Percentiles rank a stretch among this genome's conserved stretches.
phyloP scores from a whole-genome alignment of 1,139 yeast genomes.

The Protomyces gravidus region DNA sequence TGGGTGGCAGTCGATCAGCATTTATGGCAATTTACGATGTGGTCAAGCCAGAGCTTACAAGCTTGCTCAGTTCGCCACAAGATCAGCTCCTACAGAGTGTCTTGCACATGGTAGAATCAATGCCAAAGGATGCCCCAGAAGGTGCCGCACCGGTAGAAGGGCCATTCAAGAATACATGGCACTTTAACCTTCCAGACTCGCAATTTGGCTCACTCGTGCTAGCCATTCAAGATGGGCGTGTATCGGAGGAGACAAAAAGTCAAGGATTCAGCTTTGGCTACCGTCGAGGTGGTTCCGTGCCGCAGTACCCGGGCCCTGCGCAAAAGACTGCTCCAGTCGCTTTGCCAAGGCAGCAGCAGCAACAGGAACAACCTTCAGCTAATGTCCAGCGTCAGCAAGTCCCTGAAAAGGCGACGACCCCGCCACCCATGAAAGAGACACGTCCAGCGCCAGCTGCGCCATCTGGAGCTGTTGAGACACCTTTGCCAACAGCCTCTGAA shows the following conservation, averaged over 20 bases:
- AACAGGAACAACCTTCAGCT: neutral
- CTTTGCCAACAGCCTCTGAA: slow-evolving; percentile 3
- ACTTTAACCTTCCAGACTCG: slow-evolving; percentile 67
- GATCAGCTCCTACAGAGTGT: slow-evolving; percentile 51
- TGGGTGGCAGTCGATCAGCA: slow-evolving; percentile 59
- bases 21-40: slow-evolving; percentile 63
- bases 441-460: neutral
- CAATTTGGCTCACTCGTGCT: slow-evolving; percentile 47
- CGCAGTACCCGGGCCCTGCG: slow-evolving; percentile 10
- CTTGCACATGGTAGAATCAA: slow-evolving; percentile 58
- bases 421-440: slow-evolving; percentile 20
- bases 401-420: slow-evolving; percentile 9
- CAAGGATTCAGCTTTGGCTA: slow-evolving; percentile 53
- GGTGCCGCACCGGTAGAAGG: slow-evolving; percentile 42
- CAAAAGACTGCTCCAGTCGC: neutral
- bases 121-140: slow-evolving; percentile 47
- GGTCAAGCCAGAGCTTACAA: slow-evolving; percentile 52
- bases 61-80: slow-evolving; percentile 42
- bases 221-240: slow-evolving; percentile 44
- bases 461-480: neutral
- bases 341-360: slow-evolving; percentile 7
- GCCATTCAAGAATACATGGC: slow-evolving; percentile 72
- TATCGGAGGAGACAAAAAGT: slow-evolving; percentile 46
- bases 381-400: neutral
- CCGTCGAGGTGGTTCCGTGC: slow-evolving; percentile 36